Base-by-base conservation (phyloP, 441 rosid species). In the Capsella rubella region DNA sequence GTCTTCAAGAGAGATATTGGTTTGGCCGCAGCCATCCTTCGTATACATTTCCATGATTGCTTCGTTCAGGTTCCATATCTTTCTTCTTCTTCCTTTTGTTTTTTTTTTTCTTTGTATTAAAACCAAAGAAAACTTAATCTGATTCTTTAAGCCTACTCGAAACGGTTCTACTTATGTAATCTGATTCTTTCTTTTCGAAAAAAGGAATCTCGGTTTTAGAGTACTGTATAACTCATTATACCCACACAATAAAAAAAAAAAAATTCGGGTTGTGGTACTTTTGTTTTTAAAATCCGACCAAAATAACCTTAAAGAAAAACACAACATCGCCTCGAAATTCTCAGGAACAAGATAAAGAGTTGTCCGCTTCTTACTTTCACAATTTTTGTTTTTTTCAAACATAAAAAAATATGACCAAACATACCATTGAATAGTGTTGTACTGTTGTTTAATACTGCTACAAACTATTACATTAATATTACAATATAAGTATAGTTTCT, bases 1-100 rank as follows among this genome's bases (percentile, higher is more conserved):
- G 85, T 80, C 14, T 82, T 90, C 79, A 81, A 78, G 69, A 58
- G 78, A 14, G 97, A 92, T 28, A 83, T 84, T 14, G 94, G 91
- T 64, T 87, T 82, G 65, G 97, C 96, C 46, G 97, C 96, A 29
- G 96, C 88, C 49, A 76, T 90, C 52, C 89, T 92, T 43, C 96
- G 97, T 64, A 87, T 92, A 64, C 96, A 90, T 72, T 87, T 90
- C 80, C 97, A 92, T 29, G 96, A 92, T 65, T 92, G 97, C 86
- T 92, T 89, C 61, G 95, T 89, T 74, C 87, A 85, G 97, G 97
- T 62, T 87, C 70, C 50, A 11, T 63, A 11, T 63, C 25, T 27
- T 15, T 10, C 25, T 27, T 15, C 6, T 34, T 37, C 6, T 18
- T 46, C 18, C 35, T 25, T 28, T 35, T n/a, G n/a, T n/a, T 6